A percentile compares a stretch with the other conserved stretches of the same genome.
Evolutionary conservation across 805 yeast genomes (phyloP).

Genomic region (Ogataea sp.): DNA sequence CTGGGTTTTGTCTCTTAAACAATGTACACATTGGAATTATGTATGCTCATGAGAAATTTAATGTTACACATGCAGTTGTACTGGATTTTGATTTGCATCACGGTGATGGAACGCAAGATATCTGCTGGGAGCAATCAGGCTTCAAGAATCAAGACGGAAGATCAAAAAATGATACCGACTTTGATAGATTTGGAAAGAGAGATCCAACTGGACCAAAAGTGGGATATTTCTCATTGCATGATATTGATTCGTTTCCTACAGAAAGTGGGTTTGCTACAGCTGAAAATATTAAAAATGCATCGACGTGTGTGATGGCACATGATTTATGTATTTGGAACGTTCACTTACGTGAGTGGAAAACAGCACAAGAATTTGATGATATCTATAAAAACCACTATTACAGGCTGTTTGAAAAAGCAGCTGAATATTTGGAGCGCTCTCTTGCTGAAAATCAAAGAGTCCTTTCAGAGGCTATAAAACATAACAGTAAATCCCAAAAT

Average conservation of each 20-base stretch:
- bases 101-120: slow-evolving; percentile 86
- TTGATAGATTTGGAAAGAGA: slow-evolving; percentile 41
- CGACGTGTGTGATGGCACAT: slow-evolving; percentile 72
- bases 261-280: slow-evolving; percentile 71
- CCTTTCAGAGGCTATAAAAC: slow-evolving; percentile 5
- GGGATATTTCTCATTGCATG: slow-evolving; percentile 80
- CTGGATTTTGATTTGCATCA: slow-evolving; percentile 81
- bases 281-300: slow-evolving; percentile 64
- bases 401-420: slow-evolving; percentile 55
- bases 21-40: slow-evolving; percentile 78
- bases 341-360: slow-evolving; percentile 59
- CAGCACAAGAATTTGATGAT: slow-evolving; percentile 56
- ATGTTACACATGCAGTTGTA: slow-evolving; percentile 73
- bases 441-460: slow-evolving; percentile 15
- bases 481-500: slow-evolving; percentile 7
- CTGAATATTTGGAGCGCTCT: slow-evolving; percentile 49
- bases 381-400: slow-evolving; percentile 56
- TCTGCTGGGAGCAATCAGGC: slow-evolving; percentile 74
- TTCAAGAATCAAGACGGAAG: slow-evolving; percentile 42
- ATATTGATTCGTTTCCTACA: slow-evolving; percentile 79
- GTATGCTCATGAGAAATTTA: slow-evolving; percentile 56
- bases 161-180: slow-evolving; percentile 20
- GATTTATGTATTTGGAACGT: slow-evolving; percentile 79
- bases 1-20: slow-evolving; percentile 77
- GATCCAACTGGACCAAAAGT: slow-evolving; percentile 46